These are phyloP conservation scores for Pythium apleroticum DNA, from an alignment of 352 stramenopile species.

Conservation along the genomic window DNA sequence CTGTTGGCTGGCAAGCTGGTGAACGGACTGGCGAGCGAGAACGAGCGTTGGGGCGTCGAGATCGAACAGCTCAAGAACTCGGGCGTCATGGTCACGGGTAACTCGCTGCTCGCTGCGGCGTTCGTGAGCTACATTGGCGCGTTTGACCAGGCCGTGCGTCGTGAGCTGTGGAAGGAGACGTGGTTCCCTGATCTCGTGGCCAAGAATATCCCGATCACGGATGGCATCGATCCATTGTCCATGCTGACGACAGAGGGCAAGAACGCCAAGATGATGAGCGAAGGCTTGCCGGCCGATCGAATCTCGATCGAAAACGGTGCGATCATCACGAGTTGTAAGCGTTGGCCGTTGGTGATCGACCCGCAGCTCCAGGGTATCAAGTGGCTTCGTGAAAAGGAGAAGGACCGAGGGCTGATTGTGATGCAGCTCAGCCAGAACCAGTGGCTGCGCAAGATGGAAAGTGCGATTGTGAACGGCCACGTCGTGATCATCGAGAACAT, in stretches of 20 bases:
- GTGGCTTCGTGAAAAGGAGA: constrained; percentile 96
- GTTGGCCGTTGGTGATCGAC: constrained; percentile 98
- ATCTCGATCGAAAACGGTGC: constrained; percentile 98
- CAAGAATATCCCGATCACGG: constrained; percentile 93
- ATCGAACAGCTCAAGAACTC: constrained; percentile 96
- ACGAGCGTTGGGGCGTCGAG: constrained; percentile 96
- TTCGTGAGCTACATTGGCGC: constrained; percentile 98
- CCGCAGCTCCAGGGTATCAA: constrained; percentile 98
- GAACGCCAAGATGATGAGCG: constrained; percentile 97
- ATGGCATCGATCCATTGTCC: constrained; percentile 93
- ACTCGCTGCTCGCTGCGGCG: constrained; percentile 95
- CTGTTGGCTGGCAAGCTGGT: constrained; percentile 94
- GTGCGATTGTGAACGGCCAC: constrained; percentile 93
- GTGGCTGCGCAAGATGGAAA: constrained; percentile 94
- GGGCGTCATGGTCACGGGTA: constrained; percentile 94
- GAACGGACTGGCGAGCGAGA: constrained; percentile 95
- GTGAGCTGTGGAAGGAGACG: constrained; percentile 75
- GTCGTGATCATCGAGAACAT: constrained; percentile 98
- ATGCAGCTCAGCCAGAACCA: constrained; percentile 96
- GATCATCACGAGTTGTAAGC: constrained; percentile 97
- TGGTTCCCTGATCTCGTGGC: constrained; percentile 90
- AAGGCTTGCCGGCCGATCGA: constrained; percentile 95
- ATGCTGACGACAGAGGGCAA: constrained; percentile 96
- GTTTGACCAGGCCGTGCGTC: constrained; percentile 93
- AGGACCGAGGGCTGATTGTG: constrained; percentile 89